These are phyloP conservation scores for Piper betle DNA, from an alignment of 164 flowering plant genomes.

Conservation along the genomic window DNA sequence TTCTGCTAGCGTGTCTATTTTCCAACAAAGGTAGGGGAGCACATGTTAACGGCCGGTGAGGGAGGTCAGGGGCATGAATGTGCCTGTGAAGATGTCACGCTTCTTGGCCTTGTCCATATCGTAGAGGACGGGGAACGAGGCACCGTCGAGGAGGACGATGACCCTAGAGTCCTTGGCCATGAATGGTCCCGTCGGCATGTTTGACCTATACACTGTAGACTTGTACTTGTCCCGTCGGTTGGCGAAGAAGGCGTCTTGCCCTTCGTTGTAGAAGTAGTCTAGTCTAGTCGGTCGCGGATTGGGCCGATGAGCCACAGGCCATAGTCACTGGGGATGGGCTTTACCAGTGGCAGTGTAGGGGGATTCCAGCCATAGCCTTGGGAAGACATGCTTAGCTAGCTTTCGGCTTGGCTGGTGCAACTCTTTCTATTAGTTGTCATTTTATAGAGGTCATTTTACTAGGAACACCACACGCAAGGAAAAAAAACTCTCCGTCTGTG, in stretches of 20 bases:
- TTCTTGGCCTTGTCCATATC: constrained; percentile 31
- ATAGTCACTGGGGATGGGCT: constrained; percentile 24
- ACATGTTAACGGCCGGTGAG: constrained; percentile 30
- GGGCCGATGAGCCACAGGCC: constrained; percentile 25
- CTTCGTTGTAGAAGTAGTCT: constrained; percentile 36
- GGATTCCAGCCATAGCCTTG: not conserved
- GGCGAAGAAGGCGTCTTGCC: constrained; percentile 22
- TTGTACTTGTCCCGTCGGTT: constrained; percentile 13
- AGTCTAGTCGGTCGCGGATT: constrained; percentile 25
- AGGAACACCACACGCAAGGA: no score
- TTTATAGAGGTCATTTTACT: no score
- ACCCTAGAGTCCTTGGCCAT: constrained; percentile 22
- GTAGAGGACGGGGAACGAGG: constrained; percentile 28
- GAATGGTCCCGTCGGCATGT: constrained; percentile 37
- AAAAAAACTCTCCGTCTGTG: no score
- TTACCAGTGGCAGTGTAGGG: not conserved
- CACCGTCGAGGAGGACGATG: constrained; percentile 26
- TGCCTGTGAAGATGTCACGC: constrained; percentile 24
- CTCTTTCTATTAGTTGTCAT: no score
- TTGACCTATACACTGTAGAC: constrained; percentile 30
- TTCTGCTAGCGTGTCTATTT: no score
- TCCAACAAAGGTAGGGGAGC: constrained; percentile 22
- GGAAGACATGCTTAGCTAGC: no score
- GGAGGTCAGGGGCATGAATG: constrained; percentile 25
- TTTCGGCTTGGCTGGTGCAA: no score